phyloP scores from a whole-genome alignment of 2,329 filamentous ascomycete genomes.

The Alternaria atra region DNA sequence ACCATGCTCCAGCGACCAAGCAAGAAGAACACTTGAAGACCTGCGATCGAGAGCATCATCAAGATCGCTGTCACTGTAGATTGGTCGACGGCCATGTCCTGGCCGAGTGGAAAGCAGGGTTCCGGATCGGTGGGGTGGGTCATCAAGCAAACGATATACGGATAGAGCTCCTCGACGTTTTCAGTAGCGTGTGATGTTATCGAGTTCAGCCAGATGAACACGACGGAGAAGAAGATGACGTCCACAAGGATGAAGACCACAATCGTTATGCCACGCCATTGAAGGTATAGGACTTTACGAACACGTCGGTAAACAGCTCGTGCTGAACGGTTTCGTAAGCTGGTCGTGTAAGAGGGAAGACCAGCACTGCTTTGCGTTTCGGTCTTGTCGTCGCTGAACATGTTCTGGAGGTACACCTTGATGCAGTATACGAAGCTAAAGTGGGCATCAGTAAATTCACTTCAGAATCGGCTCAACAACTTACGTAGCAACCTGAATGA shows the following conservation, averaged over 20 bases:
- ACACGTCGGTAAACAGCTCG: constrained; percentile 89
- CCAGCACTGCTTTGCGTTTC: constrained; percentile 69
- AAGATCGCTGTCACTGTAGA: constrained; percentile 82
- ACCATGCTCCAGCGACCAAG: constrained; percentile 87
- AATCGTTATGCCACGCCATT: constrained; percentile 93
- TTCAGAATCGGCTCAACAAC: constrained; percentile 38
- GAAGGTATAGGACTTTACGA: constrained; percentile 83
- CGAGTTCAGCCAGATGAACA: constrained; percentile 83
- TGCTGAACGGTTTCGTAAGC: constrained; percentile 80
- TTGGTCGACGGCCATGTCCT: constrained; percentile 73
- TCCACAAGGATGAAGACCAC: constrained; percentile 90
- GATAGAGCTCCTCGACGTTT: constrained; percentile 63
- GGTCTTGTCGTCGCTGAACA: constrained; percentile 76
- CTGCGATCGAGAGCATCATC: constrained; percentile 81
- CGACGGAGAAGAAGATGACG: constrained; percentile 90
- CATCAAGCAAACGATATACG: constrained; percentile 79
- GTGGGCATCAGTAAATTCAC: constrained; percentile 19
- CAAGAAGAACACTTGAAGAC: constrained; percentile 83
- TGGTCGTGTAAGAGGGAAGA: constrained; percentile 73
- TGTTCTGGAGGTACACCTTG: constrained; percentile 88
- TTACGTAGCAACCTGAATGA: constrained; percentile 86
- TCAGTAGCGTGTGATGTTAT: constrained; percentile 67
- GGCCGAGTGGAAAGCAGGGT: constrained; percentile 70
- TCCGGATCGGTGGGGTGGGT: constrained; percentile 67
- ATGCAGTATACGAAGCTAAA: constrained; percentile 77